Base-by-base conservation (phyloP, 1,284 basidiomycete species). In the Volvariella volvacea region DNA sequence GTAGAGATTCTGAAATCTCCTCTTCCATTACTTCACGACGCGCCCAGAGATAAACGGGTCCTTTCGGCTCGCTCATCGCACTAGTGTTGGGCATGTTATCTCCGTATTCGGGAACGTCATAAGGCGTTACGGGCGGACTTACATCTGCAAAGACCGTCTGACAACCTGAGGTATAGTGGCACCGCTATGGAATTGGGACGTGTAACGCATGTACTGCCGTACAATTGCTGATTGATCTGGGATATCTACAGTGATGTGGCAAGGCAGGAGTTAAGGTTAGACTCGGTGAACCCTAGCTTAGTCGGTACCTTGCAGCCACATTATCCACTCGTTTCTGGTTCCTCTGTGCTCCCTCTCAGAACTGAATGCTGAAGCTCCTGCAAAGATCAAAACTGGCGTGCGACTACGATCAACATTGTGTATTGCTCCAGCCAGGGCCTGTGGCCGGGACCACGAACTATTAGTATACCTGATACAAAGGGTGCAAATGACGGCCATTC, bases 31-130 rank as follows among this genome's bases (percentile, higher is more conserved):
- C 69, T 55, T 87, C 84, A 16, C 84, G 68, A 17, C 80, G 70
- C n/a, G 72, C 80, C 78, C 80, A 85, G 3, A 86, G 65, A 57
- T 86, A 86, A 0, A 83, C 80, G 0, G 83, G 83, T 0, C 83
- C 83, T 55, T 74, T 75, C 0, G 83, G 83, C 22, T 79, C 73
- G 47, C 78, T 83, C 22, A 61, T 75, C 3, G 83, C 80, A 50
- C 80, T 83, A 33, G 3, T n/a, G 43, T 15, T 48, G 10, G 25
- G 8, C 3, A 19, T 6, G 12, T 28, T 28, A 12, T 28, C 6
- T 28, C 25, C 6, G 25, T 33, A 32, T 30, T 16, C 20, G n/a
- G 28, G 31, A 20, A 39, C n/a, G 10, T 2, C 10, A 19, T 15
- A 15, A 22, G 3, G 19, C 14, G 14, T 45, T 48, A 42, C 16